Evolutionary conservation across 2,329 filamentous ascomycete genomes (phyloP).

Genomic region (Aspergillus unguis): DNA sequence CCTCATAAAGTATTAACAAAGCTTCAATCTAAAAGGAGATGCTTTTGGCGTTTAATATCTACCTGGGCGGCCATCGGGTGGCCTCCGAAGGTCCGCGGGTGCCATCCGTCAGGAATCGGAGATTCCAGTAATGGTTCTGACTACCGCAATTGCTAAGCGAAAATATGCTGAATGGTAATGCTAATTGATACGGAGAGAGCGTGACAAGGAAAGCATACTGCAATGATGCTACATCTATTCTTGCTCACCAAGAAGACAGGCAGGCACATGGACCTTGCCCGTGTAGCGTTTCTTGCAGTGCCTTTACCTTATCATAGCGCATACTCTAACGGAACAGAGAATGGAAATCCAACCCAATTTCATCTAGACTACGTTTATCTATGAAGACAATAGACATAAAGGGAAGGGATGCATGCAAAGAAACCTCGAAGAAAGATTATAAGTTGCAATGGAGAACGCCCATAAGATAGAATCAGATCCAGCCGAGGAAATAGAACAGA

Average conservation of each 20-base stretch:
- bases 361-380: slow-evolving; percentile 4
- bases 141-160: neutral
- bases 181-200: neutral
- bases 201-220: too few relatives aligned
- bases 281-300: neutral
- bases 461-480: slow-evolving; percentile 26
- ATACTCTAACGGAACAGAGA: neutral
- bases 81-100: neutral
- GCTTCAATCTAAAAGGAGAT: neutral
- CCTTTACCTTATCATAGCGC: neutral
- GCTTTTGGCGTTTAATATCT: neutral
- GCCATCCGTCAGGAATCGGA: neutral
- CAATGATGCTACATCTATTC: too few relatives aligned
- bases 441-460: slow-evolving; percentile 6
- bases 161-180: neutral
- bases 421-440: neutral
- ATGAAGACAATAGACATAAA: slow-evolving; percentile 3
- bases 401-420: slow-evolving; percentile 1
- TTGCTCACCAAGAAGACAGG: too few relatives aligned
- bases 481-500: slow-evolving; percentile 17
- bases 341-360: slow-evolving; percentile 5
- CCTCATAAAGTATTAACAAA: neutral
- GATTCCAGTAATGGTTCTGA: too few relatives aligned
- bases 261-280: neutral
- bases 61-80: neutral